These are phyloP conservation scores for Talinum fruticosum DNA, from an alignment of 148 eudicot species.

Conservation along the genomic window DNA sequence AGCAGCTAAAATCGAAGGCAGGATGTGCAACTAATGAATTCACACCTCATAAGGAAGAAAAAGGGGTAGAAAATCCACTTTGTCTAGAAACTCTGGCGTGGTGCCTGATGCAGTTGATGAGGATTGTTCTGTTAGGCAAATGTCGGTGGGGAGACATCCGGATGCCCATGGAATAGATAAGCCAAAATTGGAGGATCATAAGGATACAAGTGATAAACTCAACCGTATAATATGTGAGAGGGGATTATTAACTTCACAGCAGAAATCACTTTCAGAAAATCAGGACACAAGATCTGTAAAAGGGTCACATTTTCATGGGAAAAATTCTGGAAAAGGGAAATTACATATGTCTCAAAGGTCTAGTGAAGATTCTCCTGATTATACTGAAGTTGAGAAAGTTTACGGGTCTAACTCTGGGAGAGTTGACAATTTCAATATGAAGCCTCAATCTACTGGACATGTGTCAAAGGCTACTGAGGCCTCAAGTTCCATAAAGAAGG, in stretches of 20 bases:
- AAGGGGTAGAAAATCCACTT: slow-evolving; percentile 21
- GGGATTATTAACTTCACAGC: slow-evolving; percentile 10
- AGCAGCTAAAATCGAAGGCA: slow-evolving; percentile 14
- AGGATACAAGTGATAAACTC: slow-evolving; percentile 1
- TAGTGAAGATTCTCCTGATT: slow-evolving; percentile 16
- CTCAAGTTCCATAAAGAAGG: slow-evolving; percentile 31
- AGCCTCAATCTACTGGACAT: slow-evolving; percentile 1
- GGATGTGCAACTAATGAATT: slow-evolving; percentile 18
- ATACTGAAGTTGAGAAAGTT: slow-evolving; percentile 23
- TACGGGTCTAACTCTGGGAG: slow-evolving; percentile 13
- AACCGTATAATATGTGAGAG: slow-evolving; percentile 9
- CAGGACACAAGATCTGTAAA: slow-evolving; percentile 19
- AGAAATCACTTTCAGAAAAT: slow-evolving; percentile 14
- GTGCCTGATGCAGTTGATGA: slow-evolving; percentile 19
- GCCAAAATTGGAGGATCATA: slow-evolving; percentile 9
- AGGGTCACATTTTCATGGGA: slow-evolving; percentile 16
- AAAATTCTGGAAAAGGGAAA: slow-evolving; percentile 20
- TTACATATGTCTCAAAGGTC: slow-evolving; percentile 15
- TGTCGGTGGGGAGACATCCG: slow-evolving; percentile 11
- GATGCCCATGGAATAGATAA: slow-evolving; percentile 12
- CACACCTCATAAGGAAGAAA: slow-evolving; percentile 20
- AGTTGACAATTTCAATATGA: slow-evolving; percentile 14
- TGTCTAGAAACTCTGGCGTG: slow-evolving; percentile 14
- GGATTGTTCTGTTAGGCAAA: slow-evolving; percentile 17
- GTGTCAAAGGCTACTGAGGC: slow-evolving; percentile 12